Conservation (phyloP, 1,284 basidiomycete genomes). For the Boletellus sp. region DNA sequence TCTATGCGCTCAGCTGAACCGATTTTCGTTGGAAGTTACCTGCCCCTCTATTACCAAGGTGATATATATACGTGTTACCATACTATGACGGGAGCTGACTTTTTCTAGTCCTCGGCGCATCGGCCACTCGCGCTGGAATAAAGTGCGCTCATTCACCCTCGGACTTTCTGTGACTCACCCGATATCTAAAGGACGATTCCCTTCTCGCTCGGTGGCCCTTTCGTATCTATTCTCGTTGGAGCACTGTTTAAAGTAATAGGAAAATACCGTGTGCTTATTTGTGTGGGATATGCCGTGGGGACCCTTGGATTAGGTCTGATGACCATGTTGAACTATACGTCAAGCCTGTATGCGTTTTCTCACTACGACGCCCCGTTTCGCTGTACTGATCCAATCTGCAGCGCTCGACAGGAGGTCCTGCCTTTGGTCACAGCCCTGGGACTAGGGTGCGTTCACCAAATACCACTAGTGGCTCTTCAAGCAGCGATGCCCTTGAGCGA, state of each 20-base stretch:
- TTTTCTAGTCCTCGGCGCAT: conserved; percentile 1
- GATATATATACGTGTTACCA: not conserved
- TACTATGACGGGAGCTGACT: not conserved
- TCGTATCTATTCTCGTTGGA: conserved; percentile 57
- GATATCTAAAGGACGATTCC: conserved; percentile 58
- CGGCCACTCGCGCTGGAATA: not conserved
- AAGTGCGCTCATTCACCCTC: not conserved
- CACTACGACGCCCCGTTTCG: not conserved
- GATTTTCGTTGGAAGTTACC: conserved; percentile 36
- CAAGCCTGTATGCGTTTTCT: conserved; percentile 42
- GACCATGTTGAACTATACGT: conserved; percentile 42
- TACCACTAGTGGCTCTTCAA: conserved; percentile 68
- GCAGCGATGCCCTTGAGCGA: conserved; percentile 80
- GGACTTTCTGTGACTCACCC: not conserved
- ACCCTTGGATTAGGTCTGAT: conserved; percentile 63
- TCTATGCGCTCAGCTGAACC: conserved; percentile 1
- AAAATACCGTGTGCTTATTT: conserved; percentile 59
- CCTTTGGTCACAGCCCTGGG: conserved; percentile 62
- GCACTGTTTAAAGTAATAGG: conserved; percentile 56
- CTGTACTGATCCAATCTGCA: not conserved
- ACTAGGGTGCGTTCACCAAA: conserved; percentile 62
- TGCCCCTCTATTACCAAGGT: conserved; percentile 71
- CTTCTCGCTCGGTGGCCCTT: conserved; percentile 59
- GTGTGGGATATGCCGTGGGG: conserved; percentile 52
- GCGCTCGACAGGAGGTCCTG: conserved; percentile 40